phyloP scores from a whole-genome alignment of 306 rosid species.

The Acacia melanoxylon region DNA sequence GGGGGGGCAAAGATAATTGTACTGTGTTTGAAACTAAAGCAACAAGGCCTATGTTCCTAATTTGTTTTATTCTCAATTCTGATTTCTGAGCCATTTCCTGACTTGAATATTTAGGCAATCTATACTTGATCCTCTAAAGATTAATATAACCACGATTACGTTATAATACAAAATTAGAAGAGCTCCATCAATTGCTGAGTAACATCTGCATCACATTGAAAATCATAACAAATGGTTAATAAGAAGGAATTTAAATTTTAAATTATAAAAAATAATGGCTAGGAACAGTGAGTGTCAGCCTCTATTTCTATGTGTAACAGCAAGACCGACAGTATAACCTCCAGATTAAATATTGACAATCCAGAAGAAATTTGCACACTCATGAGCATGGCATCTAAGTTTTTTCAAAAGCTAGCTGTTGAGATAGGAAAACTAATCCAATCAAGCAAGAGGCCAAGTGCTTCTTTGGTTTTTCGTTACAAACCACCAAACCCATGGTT shows the following conservation, averaged over 20 bases:
- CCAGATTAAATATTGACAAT: not conserved
- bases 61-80: slow-evolving; percentile 20
- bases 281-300: not conserved
- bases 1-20: not conserved
- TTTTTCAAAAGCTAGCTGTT: not conserved
- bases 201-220: slow-evolving; percentile 70
- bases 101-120: slow-evolving; percentile 13
- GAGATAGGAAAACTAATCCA: not conserved
- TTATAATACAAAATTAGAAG: slow-evolving; percentile 37
- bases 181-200: slow-evolving; percentile 96
- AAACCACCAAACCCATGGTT: not conserved
- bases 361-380: not conserved
- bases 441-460: not conserved
- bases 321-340: not conserved
- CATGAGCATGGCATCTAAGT: not conserved
- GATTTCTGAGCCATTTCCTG: slow-evolving; percentile 3
- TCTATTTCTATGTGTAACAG: not conserved
- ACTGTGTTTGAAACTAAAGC: not conserved
- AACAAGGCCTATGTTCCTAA: not conserved
- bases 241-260: slow-evolving; percentile 2
- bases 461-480: not conserved
- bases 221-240: slow-evolving; percentile 10
- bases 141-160: not conserved
- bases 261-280: not conserved
- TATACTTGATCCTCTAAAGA: slow-evolving; percentile 18